Conservation (phyloP, 192 early-diverging fungal genomes). For the Allomyces javanicus region DNA sequence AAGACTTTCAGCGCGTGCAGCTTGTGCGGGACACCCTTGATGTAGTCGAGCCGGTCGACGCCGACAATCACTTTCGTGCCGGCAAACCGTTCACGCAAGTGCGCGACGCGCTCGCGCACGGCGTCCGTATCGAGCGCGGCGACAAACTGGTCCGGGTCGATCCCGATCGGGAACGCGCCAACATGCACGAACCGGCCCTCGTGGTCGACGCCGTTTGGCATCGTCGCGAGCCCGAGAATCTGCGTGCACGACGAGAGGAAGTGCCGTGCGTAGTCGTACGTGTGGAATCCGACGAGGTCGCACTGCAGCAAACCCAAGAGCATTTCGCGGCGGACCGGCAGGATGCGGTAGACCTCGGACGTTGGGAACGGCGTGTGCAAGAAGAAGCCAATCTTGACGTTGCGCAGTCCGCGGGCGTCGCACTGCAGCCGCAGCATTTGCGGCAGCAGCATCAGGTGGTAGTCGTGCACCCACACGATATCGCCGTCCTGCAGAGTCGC, state of each 20-base stretch:
- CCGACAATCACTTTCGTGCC: constrained; percentile 83
- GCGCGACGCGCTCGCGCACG: constrained; percentile 54
- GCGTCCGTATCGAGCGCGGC: constrained; percentile 52
- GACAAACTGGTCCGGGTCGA: constrained; percentile 84
- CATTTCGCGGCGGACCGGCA: constrained; percentile 85
- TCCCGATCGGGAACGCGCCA: constrained; percentile 98
- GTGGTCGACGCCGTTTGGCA: constrained; percentile 83
- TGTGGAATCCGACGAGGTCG: constrained; percentile 97
- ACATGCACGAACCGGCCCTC: constrained; percentile 86
- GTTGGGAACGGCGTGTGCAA: constrained; percentile 95
- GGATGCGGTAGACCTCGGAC: constrained; percentile 88
- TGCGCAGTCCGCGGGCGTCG: constrained; percentile 27
- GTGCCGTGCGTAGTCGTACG: constrained; percentile 97
- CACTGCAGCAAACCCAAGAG: constrained; percentile 75
- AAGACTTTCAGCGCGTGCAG: constrained; percentile 89
- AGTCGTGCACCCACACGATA: constrained; percentile 84
- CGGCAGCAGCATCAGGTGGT: constrained; percentile 95
- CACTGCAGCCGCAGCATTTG: constrained; percentile 54
- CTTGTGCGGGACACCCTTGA: constrained; percentile 99
- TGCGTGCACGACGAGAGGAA: constrained; percentile 93
- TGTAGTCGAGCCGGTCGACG: constrained; percentile 97
- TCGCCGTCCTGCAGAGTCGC: constrained; percentile 74
- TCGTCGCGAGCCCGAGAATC: constrained; percentile 78
- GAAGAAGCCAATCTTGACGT: constrained; percentile 95
- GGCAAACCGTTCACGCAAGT: constrained; percentile 64